Conservation (phyloP, 2,329 filamentous ascomycete species). For the Talaromyces verruculosus region DNA sequence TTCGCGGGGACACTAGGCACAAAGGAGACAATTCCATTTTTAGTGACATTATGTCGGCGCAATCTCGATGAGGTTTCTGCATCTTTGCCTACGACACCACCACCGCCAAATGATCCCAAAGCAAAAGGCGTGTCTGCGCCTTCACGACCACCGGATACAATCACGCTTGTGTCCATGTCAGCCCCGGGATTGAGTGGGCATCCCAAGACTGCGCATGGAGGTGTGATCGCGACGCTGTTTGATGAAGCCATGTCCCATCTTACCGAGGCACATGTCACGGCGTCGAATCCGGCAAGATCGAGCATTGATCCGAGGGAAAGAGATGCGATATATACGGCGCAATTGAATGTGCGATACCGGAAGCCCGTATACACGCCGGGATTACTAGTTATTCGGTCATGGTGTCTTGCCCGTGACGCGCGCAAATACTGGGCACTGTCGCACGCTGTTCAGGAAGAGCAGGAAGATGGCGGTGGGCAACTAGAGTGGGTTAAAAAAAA, state of each 20-base stretch:
- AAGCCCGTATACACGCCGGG: slow-evolving; percentile 39
- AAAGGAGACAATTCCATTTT: slow-evolving; percentile 41
- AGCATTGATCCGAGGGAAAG: slow-evolving; percentile 30
- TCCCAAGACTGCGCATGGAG: slow-evolving; percentile 42
- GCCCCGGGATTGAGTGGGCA: slow-evolving; percentile 42
- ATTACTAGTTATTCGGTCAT: slow-evolving; percentile 38
- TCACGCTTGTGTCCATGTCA: slow-evolving; percentile 38
- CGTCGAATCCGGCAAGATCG: slow-evolving; percentile 34
- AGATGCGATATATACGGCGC: slow-evolving; percentile 40
- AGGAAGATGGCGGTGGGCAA: slow-evolving; percentile 30
- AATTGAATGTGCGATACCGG: slow-evolving; percentile 44
- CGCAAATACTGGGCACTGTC: slow-evolving; percentile 45
- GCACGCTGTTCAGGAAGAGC: slow-evolving; percentile 41
- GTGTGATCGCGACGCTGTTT: slow-evolving; percentile 42
- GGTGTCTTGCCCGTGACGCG: slow-evolving; percentile 38
- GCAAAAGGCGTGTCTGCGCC: slow-evolving; percentile 26
- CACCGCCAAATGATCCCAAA: slow-evolving; percentile 22
- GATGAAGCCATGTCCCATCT: slow-evolving; percentile 45
- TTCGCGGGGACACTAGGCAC: slow-evolving; percentile 43
- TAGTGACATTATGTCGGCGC: slow-evolving; percentile 40
- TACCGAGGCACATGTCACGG: slow-evolving; percentile 22
- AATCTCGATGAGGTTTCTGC: slow-evolving; percentile 25
- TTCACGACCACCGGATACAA: slow-evolving; percentile 36
- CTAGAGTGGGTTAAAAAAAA: slow-evolving; percentile 36
- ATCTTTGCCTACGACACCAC: neutral